Percentiles rank a stretch among this genome's conserved stretches.
Conservation (phyloP, 163 green algal species). For the Trebouxiophyceae sp. region DNA sequence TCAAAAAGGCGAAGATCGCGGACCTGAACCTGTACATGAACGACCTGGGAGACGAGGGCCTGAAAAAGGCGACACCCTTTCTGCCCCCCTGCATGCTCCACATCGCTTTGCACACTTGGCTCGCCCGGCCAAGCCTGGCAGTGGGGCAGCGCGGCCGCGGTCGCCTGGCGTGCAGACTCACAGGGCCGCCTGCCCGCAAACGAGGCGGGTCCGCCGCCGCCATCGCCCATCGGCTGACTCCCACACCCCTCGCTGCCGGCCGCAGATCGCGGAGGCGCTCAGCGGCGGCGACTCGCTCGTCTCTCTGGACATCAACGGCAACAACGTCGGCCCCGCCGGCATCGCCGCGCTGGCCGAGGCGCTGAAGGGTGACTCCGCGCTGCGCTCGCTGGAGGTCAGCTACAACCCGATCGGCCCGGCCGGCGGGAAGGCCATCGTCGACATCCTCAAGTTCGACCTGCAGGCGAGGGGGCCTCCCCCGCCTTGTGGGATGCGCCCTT, state of each 20-base stretch:
- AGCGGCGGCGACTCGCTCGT: constrained; percentile 47
- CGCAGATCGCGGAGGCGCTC: constrained; percentile 54
- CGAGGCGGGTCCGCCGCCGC: too few species aligned
- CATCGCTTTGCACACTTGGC: too few species aligned
- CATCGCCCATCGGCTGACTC: too few species aligned
- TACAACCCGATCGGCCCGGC: constrained; percentile 90
- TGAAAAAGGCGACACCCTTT: too few species aligned
- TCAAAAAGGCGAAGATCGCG: constrained; percentile 49
- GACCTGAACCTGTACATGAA: constrained; percentile 98
- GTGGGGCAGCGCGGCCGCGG: too few species aligned
- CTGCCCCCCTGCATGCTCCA: too few species aligned
- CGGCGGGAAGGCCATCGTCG: constrained; percentile 67
- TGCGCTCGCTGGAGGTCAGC: constrained; percentile 79
- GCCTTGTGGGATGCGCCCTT: too few species aligned
- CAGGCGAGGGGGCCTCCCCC: too few species aligned
- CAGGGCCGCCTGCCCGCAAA: too few species aligned
- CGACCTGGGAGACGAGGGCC: constrained; percentile 76
- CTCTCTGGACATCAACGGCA: constrained; percentile 86
- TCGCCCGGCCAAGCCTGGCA: too few species aligned
- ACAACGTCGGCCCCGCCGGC: constrained; percentile 81
- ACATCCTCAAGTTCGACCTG: constrained; percentile 83
- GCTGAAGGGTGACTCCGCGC: constrained; percentile 53
- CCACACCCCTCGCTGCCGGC: too few species aligned
- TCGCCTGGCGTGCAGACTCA: too few species aligned
- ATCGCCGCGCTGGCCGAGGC: constrained; percentile 38